phyloP scores from a whole-genome alignment of 2,329 filamentous ascomycete genomes.

The Penicillium sp. region DNA sequence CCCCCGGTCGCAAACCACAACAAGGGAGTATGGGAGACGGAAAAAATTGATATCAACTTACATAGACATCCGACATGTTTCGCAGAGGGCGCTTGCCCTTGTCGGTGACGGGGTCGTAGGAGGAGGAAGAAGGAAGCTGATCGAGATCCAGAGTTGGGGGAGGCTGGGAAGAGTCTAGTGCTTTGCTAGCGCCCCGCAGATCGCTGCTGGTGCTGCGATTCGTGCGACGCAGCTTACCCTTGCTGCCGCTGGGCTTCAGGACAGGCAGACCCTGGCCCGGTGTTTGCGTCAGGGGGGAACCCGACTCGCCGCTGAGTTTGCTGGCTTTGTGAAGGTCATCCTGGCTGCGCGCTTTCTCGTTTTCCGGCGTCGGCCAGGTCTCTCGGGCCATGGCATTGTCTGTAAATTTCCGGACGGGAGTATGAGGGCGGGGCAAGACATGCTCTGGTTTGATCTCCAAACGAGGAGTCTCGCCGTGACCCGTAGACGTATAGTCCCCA shows the following conservation, averaged over 20 bases:
- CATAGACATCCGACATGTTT: conserved; percentile 91
- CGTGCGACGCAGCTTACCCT: conserved; percentile 66
- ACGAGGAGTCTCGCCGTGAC: conserved; percentile 32
- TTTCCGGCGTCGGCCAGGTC: conserved; percentile 34
- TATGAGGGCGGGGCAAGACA: conserved; percentile 35
- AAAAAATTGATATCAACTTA: conserved; percentile 58
- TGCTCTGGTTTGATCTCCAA: conserved; percentile 47
- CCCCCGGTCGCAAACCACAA: conserved; percentile 8
- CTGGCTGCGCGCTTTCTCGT: conserved; percentile 13
- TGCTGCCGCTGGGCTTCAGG: conserved; percentile 49
- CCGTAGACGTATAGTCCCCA: conserved; percentile 43
- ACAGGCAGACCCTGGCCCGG: conserved; percentile 35
- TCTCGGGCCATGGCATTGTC: conserved; percentile 37
- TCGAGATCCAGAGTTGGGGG: conserved; percentile 39
- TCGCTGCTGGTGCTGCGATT: conserved; percentile 72
- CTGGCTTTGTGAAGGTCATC: conserved; percentile 31
- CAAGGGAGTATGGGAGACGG: conserved; percentile 4
- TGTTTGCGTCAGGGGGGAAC: conserved; percentile 35
- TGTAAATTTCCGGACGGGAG: conserved; percentile 36
- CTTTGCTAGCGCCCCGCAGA: conserved; percentile 67
- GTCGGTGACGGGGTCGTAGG: conserved; percentile 76
- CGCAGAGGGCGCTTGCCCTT: conserved; percentile 81
- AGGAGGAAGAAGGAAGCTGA: conserved; percentile 53
- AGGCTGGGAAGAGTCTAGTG: conserved; percentile 38
- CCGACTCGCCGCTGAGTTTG: conserved; percentile 32